phyloP scores from a whole-genome alignment of 2,329 filamentous ascomycete genomes.

The Decorospora gaudefroyi region DNA sequence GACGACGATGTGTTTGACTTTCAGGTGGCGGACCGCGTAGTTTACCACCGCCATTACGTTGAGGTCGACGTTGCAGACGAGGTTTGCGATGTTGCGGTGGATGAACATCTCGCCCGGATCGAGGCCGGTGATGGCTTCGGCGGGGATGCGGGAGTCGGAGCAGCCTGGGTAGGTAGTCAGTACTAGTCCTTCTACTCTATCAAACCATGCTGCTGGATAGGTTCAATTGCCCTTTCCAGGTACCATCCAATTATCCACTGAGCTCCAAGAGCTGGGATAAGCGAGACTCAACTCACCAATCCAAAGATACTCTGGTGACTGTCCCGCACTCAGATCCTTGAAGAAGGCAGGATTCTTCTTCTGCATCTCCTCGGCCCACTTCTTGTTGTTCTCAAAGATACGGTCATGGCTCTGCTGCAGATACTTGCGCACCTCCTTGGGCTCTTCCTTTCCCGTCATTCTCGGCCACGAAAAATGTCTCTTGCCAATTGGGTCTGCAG shows the following conservation, averaged over 20 bases:
- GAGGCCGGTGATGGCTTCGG: conserved; percentile 50
- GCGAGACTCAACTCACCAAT: conserved; percentile 36
- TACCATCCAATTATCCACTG: neutral
- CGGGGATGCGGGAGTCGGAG: conserved; percentile 49
- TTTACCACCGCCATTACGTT: conserved; percentile 50
- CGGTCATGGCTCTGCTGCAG: conserved; percentile 67
- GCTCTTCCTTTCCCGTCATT: conserved; percentile 30
- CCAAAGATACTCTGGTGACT: conserved; percentile 69
- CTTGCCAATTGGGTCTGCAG: conserved; percentile 7
- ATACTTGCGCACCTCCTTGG: conserved; percentile 52
- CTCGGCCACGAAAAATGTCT: conserved; percentile 15
- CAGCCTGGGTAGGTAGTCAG: conserved; percentile 34
- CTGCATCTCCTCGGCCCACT: conserved; percentile 66
- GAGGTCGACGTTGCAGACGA: conserved; percentile 49
- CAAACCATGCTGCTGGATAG: neutral
- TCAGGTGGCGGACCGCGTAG: conserved; percentile 49
- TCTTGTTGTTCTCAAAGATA: conserved; percentile 70
- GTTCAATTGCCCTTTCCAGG: neutral
- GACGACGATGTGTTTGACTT: conserved; percentile 70
- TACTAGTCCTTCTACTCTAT: conserved; percentile 7
- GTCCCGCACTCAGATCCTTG: conserved; percentile 64
- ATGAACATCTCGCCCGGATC: conserved; percentile 44
- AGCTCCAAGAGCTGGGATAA: neutral
- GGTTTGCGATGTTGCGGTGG: conserved; percentile 46
- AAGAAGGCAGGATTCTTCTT: conserved; percentile 68